Evolutionary conservation across 805 yeast genomes (phyloP).

Genomic region (Saccharomycopsis malanga): DNA sequence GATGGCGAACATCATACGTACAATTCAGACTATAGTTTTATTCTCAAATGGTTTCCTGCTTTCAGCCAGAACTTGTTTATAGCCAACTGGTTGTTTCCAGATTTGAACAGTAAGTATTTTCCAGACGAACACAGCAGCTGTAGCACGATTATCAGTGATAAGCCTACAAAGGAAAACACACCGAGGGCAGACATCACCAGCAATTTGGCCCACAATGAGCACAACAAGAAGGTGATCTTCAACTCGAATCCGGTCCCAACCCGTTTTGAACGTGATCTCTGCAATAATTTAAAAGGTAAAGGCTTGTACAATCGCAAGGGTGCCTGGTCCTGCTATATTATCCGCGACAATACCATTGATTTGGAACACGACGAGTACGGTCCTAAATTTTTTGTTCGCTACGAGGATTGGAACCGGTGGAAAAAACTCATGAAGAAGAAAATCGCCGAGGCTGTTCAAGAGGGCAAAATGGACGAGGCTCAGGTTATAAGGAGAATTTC

Average conservation of each 20-base stretch:
- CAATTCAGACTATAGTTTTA: conserved; percentile 13
- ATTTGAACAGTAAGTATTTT: conserved; percentile 1
- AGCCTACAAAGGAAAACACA: conserved; percentile 2
- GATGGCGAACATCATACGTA: conserved; percentile 17
- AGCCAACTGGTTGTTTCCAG: conserved; percentile 13
- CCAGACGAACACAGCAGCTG: neutral
- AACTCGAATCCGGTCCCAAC: conserved; percentile 17
- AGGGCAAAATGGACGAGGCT: conserved; percentile 35
- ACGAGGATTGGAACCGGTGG: conserved; percentile 60
- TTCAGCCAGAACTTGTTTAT: conserved; percentile 13
- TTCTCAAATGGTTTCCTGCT: conserved; percentile 16
- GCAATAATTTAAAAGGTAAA: conserved; percentile 7
- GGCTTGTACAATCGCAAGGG: conserved; percentile 16
- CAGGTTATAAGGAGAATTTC: conserved; percentile 8
- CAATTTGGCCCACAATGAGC: conserved; percentile 10
- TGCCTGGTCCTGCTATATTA: conserved; percentile 11
- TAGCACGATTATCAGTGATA: neutral
- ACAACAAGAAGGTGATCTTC: conserved; percentile 8
- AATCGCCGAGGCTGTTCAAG: conserved; percentile 35
- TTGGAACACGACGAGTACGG: conserved; percentile 16
- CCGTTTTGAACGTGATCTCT: conserved; percentile 13
- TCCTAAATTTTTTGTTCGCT: conserved; percentile 10
- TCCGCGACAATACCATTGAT: conserved; percentile 8
- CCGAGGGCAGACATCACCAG: conserved; percentile 9
- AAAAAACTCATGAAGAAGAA: conserved; percentile 69